Percentiles rank a stretch among this genome's conserved stretches.
Conservation (phyloP, 108 stramenopile species). For the Cyclotella choctawhatcheeana region DNA sequence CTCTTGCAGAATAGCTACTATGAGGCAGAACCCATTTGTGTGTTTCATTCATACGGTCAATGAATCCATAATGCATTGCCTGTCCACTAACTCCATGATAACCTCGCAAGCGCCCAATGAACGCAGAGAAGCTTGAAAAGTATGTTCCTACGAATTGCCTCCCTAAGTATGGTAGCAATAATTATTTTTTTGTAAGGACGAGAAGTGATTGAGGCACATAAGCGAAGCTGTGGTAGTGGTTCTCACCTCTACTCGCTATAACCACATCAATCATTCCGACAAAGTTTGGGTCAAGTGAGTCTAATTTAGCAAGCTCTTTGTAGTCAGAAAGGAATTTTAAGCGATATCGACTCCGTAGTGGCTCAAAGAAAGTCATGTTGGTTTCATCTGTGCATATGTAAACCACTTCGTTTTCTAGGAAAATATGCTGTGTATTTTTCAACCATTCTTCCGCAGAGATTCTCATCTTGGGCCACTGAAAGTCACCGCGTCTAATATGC, state of each 20-base stretch:
- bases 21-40: slow-evolving; percentile 66
- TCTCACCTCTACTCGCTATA: slow-evolving; percentile 86
- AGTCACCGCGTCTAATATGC: slow-evolving; percentile 90
- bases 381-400: slow-evolving; percentile 91
- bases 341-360: slow-evolving; percentile 66
- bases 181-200: too few species aligned
- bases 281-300: slow-evolving; percentile 83
- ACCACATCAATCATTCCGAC: slow-evolving; percentile 93
- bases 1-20: slow-evolving; percentile 38
- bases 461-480: slow-evolving; percentile 83
- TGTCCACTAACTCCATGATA: slow-evolving; percentile 77
- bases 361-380: slow-evolving; percentile 80
- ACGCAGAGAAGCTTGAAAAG: too few species aligned
- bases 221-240: too few species aligned
- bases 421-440: slow-evolving; percentile 74
- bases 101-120: slow-evolving; percentile 83
- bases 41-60: slow-evolving; percentile 54
- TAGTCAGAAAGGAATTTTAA: slow-evolving; percentile 84
- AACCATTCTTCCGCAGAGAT: slow-evolving; percentile 80
- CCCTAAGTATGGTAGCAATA: too few species aligned
- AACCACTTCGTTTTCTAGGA: slow-evolving; percentile 63
- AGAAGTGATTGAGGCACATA: too few species aligned
- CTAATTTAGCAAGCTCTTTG: slow-evolving; percentile 59
- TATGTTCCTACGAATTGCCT: too few species aligned
- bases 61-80: slow-evolving; percentile 67